Evolutionary conservation across 768 basidiomycete species (phyloP), one percentile per base, ranked within the genome.

Genomic region (Russula dissimulans): DNA sequence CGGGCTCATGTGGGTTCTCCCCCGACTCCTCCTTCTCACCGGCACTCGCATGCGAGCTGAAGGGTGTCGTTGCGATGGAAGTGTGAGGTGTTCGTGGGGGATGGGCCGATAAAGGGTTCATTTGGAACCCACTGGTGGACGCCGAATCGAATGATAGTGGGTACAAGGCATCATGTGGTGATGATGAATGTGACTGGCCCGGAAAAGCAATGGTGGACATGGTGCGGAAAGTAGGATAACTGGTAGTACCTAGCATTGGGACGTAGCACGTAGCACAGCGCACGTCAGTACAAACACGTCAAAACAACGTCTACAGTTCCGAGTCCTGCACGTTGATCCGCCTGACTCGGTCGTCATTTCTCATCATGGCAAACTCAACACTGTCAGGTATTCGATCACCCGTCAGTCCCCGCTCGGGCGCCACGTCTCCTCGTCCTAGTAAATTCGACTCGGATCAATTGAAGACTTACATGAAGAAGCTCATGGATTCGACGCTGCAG

Each of bases 381-480:
- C 41, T 61, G 26, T n/a, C 62, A 55, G 76, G 79, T 57, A 71
- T 86, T 66, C 83, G 85, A 67, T 87, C 87, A 45, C 84, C 82
- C 39, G 77, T 79, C 56, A 75, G 80, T 46, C 75, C 80, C 22
- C 83, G 85, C 61, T 87, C 86, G 12, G 75, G 80, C 61, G 81
- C 83, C n/a, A 70, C 84, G 6, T 87, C 79, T 4, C 71, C 71
- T 52, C 80, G 81, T 50, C 75, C 76, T 59, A 67, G 68, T 61
- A 67, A 70, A 54, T 93, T 93, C 71, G 90, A 92, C 70, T 70
- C 81, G 1, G 88, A 89, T 56, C 74, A 83, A 32, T 78, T 92
- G 57, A 85, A 83, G 62, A 76, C 81, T 22, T 93, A 93, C 74
- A 88, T 89, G 73, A 91, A 88, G 78, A 87, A 86, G 68, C 81